Evolutionary conservation across 177 flowering plant genomes (phyloP).

Genomic region (Vitis hybrid): DNA sequence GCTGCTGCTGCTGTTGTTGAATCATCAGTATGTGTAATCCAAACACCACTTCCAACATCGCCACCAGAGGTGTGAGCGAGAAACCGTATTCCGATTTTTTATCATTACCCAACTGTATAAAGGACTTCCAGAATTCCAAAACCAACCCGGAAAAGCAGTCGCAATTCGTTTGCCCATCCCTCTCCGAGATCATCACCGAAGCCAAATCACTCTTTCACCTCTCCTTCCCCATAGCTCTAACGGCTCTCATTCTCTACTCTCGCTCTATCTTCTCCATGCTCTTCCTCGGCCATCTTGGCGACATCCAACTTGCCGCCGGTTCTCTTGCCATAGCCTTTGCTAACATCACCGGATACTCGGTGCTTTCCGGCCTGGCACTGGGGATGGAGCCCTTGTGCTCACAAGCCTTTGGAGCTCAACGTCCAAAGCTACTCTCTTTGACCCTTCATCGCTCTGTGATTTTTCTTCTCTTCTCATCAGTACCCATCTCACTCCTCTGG

Average conservation of each 20-base stretch:
- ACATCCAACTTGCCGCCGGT: conserved; percentile 74
- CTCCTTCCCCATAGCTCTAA: conserved; percentile 64
- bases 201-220: conserved; percentile 51
- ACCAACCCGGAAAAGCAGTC: background rate
- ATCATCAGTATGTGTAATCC: conserved; percentile 48
- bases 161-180: conserved; percentile 10
- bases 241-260: conserved; percentile 68
- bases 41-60: conserved; percentile 11
- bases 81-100: conserved; percentile 25
- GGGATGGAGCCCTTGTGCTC: conserved; percentile 93
- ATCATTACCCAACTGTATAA: conserved; percentile 21
- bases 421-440: conserved; percentile 53
- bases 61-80: background rate
- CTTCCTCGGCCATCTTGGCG: conserved; percentile 79
- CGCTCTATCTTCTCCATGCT: conserved; percentile 78
- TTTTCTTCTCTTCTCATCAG: conserved; percentile 53
- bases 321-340: conserved; percentile 82
- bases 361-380: conserved; percentile 75
- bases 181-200: conserved; percentile 43
- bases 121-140: conserved; percentile 6
- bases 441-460: conserved; percentile 73
- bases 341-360: conserved; percentile 85
- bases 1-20: background rate
- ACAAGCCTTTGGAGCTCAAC: conserved; percentile 77
- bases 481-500: conserved; percentile 78